Evolutionary conservation across 805 yeast species (phyloP).

Genomic region (Lipomyces spencermartinsiae): DNA sequence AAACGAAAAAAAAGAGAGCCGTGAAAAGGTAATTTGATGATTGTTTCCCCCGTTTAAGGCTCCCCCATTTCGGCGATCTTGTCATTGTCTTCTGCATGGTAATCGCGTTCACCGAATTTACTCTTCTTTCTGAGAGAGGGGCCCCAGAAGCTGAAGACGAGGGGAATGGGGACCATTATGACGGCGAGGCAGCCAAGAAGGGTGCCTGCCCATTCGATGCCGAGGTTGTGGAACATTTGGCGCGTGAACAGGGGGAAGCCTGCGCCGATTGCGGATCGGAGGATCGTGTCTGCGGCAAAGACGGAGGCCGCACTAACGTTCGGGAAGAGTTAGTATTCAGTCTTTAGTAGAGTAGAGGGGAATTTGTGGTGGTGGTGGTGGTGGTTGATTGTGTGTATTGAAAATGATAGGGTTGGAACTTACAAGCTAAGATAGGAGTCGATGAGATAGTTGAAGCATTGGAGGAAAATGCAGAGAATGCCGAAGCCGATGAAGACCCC

Average conservation of each 20-base stretch:
- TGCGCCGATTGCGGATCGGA: constrained; percentile 71
- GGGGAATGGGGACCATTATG: constrained; percentile 67
- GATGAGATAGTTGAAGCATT: constrained; percentile 70
- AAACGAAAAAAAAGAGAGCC: no score
- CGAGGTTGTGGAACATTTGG: constrained; percentile 70
- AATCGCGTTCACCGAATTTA: no score
- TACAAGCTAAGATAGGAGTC: constrained; percentile 62
- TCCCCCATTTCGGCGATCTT: no score
- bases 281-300: constrained; percentile 70
- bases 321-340: no score
- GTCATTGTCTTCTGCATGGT: no score
- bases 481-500: constrained; percentile 65
- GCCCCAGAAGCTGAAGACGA: constrained; percentile 51
- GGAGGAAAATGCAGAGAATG: constrained; percentile 65
- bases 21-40: no score
- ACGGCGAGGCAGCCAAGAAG: constrained; percentile 68
- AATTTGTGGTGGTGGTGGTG: no score
- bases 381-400: no score
- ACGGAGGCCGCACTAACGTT: constrained; percentile 68
- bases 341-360: no score
- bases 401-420: no score
- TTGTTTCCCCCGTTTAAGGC: constrained; percentile 66
- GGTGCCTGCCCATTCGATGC: constrained; percentile 79
- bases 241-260: constrained; percentile 73
- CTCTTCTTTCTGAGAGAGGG: no score